These are phyloP conservation scores for Xylariaceae sp. DNA, from an alignment of 2,329 filamentous ascomycete genomes.

Conservation along the genomic window DNA sequence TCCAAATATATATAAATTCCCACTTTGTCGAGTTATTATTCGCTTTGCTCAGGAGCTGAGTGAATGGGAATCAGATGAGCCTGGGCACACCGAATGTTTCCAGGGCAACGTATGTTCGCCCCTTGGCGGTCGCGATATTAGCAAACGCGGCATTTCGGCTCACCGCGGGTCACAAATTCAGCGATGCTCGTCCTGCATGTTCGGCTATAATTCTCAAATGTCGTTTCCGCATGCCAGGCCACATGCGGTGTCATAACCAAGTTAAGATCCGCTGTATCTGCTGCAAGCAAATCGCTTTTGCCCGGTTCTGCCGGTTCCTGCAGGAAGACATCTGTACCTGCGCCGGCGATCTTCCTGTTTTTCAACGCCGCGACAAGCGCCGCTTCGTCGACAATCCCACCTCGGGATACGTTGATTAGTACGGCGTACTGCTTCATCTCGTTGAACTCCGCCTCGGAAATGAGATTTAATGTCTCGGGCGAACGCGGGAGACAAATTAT, in stretches of 20 bases:
- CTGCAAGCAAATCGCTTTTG: slow-evolving; percentile 22
- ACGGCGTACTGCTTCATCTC: slow-evolving; percentile 25
- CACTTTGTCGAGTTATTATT: no score
- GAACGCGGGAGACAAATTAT: slow-evolving; percentile 28
- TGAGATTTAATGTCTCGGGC: slow-evolving; percentile 28
- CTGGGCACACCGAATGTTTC: neutral
- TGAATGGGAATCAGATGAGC: no score
- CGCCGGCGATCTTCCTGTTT: slow-evolving; percentile 29
- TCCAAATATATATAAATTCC: no score
- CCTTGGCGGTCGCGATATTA: neutral
- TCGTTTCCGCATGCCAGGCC: slow-evolving; percentile 32
- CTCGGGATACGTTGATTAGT: slow-evolving; percentile 32
- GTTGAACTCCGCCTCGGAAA: slow-evolving; percentile 25
- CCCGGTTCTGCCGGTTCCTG: slow-evolving; percentile 27
- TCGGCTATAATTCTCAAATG: slow-evolving; percentile 25
- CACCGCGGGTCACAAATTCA: slow-evolving; percentile 24
- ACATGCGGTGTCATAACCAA: slow-evolving; percentile 31
- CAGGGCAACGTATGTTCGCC: neutral
- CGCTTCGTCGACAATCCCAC: slow-evolving; percentile 31
- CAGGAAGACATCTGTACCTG: slow-evolving; percentile 29
- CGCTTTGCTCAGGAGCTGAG: no score
- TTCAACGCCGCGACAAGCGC: slow-evolving; percentile 27
- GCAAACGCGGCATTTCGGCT: slow-evolving; percentile 22
- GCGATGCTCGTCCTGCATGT: slow-evolving; percentile 26
- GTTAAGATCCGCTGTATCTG: slow-evolving; percentile 27